A percentile compares a stretch with the other conserved stretches of the same genome.
phyloP scores from a whole-genome alignment of 2,329 filamentous ascomycete genomes.

The Fusarium citri region DNA sequence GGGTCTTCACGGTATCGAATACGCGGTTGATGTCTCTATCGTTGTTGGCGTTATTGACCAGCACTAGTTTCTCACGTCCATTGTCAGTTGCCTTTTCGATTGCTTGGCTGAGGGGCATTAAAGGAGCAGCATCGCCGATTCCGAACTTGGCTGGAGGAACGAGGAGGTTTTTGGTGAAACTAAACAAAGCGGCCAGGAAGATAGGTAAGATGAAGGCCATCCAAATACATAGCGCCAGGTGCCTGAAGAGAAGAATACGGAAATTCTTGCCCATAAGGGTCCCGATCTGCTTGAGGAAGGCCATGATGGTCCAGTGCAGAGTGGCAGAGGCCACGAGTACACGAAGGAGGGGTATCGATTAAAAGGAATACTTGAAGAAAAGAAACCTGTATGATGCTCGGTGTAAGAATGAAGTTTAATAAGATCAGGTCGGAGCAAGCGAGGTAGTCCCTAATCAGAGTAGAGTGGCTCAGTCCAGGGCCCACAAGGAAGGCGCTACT shows the following conservation, averaged over 20 bases:
- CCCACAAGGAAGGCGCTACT: not conserved
- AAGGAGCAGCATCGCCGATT: conserved; percentile 69
- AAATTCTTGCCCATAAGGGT: conserved; percentile 73
- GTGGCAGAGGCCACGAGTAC: conserved; percentile 15
- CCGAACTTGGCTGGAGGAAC: conserved; percentile 81
- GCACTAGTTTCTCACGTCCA: conserved; percentile 76
- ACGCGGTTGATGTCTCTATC: conserved; percentile 79
- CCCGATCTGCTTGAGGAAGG: conserved; percentile 67
- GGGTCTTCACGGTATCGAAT: conserved; percentile 70
- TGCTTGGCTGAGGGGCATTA: conserved; percentile 74
- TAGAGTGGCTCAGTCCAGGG: not conserved
- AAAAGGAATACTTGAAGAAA: not conserved
- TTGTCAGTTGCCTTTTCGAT: conserved; percentile 65
- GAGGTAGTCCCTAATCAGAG: not conserved
- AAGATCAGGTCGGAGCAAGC: not conserved
- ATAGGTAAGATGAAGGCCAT: conserved; percentile 71
- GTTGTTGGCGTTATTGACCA: conserved; percentile 79
- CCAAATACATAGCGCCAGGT: conserved; percentile 62
- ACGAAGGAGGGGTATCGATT: conserved; percentile 2
- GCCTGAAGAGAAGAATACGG: conserved; percentile 67
- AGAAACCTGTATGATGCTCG: not conserved
- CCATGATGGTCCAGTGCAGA: conserved; percentile 54
- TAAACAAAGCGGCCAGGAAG: conserved; percentile 68
- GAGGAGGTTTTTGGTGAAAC: conserved; percentile 85
- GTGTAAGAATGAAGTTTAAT: not conserved